Evolutionary conservation across 345 rosid species (phyloP).

Genomic region (Eucalyptus pauciflora): DNA sequence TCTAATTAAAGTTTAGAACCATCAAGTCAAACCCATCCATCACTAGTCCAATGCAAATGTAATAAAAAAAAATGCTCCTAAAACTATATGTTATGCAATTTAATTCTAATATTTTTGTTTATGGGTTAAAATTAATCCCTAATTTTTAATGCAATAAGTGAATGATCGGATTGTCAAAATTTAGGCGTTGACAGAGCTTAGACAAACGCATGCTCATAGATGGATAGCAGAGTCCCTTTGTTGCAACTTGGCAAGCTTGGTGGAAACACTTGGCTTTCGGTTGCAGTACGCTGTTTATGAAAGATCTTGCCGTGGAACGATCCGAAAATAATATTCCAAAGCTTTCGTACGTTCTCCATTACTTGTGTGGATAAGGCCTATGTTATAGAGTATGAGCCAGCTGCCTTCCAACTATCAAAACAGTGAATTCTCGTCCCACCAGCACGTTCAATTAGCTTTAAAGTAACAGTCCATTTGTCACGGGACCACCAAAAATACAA

Average conservation of each 20-base stretch:
- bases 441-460: background rate
- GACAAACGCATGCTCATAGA: fast-evolving
- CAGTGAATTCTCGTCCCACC: background rate
- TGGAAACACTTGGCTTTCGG: background rate
- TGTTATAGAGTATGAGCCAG: background rate
- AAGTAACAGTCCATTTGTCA: background rate
- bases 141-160: no score
- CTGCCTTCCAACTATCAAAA: background rate
- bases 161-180: no score
- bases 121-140: fast-evolving
- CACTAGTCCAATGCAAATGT: fast-evolving
- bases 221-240: background rate
- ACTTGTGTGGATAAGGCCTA: no score
- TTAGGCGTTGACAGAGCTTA: fast-evolving
- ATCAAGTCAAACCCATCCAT: no score
- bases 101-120: no score
- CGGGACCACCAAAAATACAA: background rate
- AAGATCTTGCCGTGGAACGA: background rate
- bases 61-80: no score
- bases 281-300: background rate
- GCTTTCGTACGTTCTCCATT: no score
- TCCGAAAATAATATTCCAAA: no score
- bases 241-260: background rate
- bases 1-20: no score
- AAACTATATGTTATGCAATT: no score